Percentiles rank a stretch among this genome's conserved stretches.
phyloP scores from a whole-genome alignment of 2,329 filamentous ascomycete species.

The Colletotrichum agaves region DNA sequence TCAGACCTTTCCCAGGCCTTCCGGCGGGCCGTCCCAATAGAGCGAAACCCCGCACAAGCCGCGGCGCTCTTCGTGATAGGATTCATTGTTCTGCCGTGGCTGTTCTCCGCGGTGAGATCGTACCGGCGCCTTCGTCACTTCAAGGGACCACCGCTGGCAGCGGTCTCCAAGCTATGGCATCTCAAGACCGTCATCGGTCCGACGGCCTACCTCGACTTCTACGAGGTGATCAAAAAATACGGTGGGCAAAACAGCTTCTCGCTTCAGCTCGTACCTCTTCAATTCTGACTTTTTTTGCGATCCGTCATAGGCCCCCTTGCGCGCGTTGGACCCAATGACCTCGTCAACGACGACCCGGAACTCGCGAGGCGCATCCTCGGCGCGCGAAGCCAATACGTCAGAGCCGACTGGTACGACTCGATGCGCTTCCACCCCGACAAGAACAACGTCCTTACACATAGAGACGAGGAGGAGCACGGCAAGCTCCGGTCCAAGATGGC shows the following conservation, averaged over 20 bases:
- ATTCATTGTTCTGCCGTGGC: conserved; percentile 27
- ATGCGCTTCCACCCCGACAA: conserved; percentile 62
- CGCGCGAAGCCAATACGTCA: conserved; percentile 49
- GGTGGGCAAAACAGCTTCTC: conserved; percentile 41
- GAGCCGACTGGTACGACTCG: conserved; percentile 57
- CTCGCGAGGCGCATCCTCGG: conserved; percentile 49
- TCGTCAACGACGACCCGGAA: conserved; percentile 37
- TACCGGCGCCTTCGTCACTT: conserved; percentile 53
- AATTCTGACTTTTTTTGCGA: background rate
- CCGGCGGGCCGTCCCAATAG: background rate
- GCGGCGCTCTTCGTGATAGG: background rate
- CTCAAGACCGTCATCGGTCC: conserved; percentile 45
- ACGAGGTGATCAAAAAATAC: conserved; percentile 48
- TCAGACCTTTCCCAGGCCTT: background rate
- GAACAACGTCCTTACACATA: conserved; percentile 62
- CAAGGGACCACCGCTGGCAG: conserved; percentile 50
- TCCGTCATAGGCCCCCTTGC: conserved; percentile 33
- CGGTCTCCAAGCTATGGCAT: conserved; percentile 54
- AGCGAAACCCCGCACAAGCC: background rate
- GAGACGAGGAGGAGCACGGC: conserved; percentile 57
- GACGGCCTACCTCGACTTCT: conserved; percentile 48
- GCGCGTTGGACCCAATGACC: conserved; percentile 37
- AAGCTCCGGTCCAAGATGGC: conserved; percentile 60
- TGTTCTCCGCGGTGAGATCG: conserved; percentile 39
- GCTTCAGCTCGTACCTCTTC: background rate